Percentiles rank a stretch among this genome's conserved stretches.
Conservation (phyloP, 2,329 filamentous ascomycete species). For the Cyclaneusma minus region DNA sequence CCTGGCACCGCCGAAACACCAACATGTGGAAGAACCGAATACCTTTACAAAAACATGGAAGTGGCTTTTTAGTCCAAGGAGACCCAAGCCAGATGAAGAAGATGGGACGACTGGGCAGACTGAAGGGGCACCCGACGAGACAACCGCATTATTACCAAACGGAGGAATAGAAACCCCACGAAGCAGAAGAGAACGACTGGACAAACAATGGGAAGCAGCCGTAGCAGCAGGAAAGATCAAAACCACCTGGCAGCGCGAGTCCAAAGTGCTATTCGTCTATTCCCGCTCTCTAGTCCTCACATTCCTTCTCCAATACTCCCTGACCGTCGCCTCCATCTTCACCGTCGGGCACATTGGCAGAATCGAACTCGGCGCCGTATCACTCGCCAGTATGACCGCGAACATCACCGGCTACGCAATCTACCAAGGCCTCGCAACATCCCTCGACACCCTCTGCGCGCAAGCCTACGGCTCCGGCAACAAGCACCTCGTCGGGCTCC, state of each 20-base stretch:
- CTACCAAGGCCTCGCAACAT: constrained; percentile 75
- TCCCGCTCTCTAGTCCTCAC: constrained; percentile 57
- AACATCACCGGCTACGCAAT: constrained; percentile 66
- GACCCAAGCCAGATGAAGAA: constrained; percentile 23
- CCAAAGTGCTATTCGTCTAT: constrained; percentile 63
- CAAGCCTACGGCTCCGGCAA: constrained; percentile 89
- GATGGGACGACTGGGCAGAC: constrained; percentile 20
- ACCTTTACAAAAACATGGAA: constrained; percentile 24
- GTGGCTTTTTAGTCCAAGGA: constrained; percentile 39
- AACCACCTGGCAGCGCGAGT: constrained; percentile 83
- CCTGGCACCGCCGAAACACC: constrained; percentile 45
- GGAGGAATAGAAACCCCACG: constrained; percentile 24
- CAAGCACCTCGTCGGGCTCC: constrained; percentile 74
- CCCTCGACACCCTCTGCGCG: constrained; percentile 80
- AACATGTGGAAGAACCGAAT: constrained; percentile 17
- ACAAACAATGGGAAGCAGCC: constrained; percentile 72
- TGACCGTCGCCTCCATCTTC: constrained; percentile 71
- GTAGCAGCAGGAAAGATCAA: constrained; percentile 67
- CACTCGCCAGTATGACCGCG: constrained; percentile 61
- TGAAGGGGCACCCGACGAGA: constrained; percentile 21
- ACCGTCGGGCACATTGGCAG: constrained; percentile 63
- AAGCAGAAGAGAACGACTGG: constrained; percentile 40
- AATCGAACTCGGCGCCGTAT: constrained; percentile 50
- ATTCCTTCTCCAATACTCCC: constrained; percentile 67
- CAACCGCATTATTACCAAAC: constrained; percentile 23